These are phyloP conservation scores for Andrographis paniculata DNA, from an alignment of 305 asterid species.

Conservation along the genomic window DNA sequence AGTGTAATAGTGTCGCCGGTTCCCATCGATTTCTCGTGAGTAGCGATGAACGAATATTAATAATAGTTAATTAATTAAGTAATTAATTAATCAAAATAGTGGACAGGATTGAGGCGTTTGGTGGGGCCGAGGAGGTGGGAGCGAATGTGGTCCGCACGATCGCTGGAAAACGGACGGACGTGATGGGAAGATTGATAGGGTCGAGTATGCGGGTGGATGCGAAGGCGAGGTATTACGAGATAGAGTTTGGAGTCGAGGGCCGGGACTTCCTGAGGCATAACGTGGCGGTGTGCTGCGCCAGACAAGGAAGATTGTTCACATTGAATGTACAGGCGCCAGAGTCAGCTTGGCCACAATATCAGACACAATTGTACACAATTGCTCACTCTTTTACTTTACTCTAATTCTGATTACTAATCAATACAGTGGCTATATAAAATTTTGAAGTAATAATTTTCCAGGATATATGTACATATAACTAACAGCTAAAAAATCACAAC, in stretches of 20 bases:
- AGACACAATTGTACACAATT: constrained; percentile 45
- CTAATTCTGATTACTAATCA: constrained; percentile 15
- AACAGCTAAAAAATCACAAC: too few relatives aligned
- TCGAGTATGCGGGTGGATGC: constrained; percentile 56
- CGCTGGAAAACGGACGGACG: constrained; percentile 33
- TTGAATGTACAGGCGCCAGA: constrained; percentile 76
- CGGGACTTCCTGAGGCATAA: constrained; percentile 55
- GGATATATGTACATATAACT: too few relatives aligned
- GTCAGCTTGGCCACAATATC: constrained; percentile 56
- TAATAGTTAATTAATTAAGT: neutral
- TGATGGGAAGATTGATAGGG: constrained; percentile 42
- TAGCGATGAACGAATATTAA: neutral
- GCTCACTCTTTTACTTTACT: constrained; percentile 52
- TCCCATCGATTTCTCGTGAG: constrained; percentile 70
- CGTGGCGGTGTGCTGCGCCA: constrained; percentile 69
- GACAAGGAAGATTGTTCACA: constrained; percentile 53
- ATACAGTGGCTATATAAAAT: too few relatives aligned
- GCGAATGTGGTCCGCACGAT: constrained; percentile 47
- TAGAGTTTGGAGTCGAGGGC: constrained; percentile 64
- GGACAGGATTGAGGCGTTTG: constrained; percentile 74
- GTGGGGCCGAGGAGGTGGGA: constrained; percentile 80
- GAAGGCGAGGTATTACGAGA: constrained; percentile 46
- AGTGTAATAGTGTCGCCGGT: constrained; percentile 79
- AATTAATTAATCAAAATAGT: neutral
- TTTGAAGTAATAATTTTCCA: too few relatives aligned